Percentiles rank a stretch among this genome's conserved stretches.
These are phyloP conservation scores for Prosopis cineraria DNA, from an alignment of 306 rosid species.

Conservation along the genomic window DNA sequence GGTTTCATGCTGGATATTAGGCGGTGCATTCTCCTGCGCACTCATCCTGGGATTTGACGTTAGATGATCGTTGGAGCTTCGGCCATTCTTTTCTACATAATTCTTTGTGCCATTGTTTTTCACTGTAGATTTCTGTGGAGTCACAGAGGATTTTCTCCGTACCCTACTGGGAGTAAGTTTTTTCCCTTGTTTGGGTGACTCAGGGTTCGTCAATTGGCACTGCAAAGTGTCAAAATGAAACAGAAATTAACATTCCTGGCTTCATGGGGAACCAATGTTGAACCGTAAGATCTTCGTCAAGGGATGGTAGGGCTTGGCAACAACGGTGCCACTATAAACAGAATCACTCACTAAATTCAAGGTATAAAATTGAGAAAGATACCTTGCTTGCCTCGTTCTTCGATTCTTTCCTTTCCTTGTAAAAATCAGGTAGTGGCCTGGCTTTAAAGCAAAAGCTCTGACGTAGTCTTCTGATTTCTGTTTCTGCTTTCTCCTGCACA, in stretches of 20 bases:
- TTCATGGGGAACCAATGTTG: neutral
- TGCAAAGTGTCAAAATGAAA: neutral
- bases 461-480: slow-evolving; percentile 68
- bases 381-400: slow-evolving; percentile 54
- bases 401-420: slow-evolving; percentile 65
- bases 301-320: neutral
- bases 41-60: slow-evolving; percentile 44
- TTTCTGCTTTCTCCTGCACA: slow-evolving; percentile 77
- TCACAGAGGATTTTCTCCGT: slow-evolving; percentile 38
- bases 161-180: slow-evolving; percentile 33
- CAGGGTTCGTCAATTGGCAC: slow-evolving; percentile 21
- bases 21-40: slow-evolving; percentile 71
- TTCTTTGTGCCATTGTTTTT: slow-evolving; percentile 43
- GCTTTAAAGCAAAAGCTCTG: slow-evolving; percentile 94
- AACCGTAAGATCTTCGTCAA: too few relatives aligned
- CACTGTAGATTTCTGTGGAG: slow-evolving; percentile 37
- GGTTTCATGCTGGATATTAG: slow-evolving; percentile 67
- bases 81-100: slow-evolving; percentile 38
- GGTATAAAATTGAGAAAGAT: neutral
- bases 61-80: slow-evolving; percentile 34
- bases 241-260: neutral
- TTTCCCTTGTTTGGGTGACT: slow-evolving; percentile 47
- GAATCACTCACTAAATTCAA: neutral
- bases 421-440: slow-evolving; percentile 89
- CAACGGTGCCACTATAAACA: too few relatives aligned